Conservation (phyloP, 1,284 basidiomycete species). For the Cystobasidiaceae sp. region DNA sequence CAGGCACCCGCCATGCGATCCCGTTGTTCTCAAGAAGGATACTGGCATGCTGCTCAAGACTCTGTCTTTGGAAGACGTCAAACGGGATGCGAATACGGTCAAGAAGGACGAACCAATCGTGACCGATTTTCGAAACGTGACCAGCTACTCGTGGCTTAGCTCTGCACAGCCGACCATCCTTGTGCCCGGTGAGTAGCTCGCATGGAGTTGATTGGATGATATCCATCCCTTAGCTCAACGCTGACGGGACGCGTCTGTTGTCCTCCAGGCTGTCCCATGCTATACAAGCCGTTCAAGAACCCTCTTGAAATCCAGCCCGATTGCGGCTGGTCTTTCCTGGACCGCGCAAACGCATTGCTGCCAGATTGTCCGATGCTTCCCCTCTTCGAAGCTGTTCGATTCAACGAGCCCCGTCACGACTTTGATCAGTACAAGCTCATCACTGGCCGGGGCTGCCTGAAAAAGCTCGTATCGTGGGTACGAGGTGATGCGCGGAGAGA, state of each 20-base stretch:
- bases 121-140: neutral
- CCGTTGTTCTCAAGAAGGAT: too few relatives aligned
- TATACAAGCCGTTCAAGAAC: neutral
- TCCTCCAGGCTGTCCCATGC: neutral
- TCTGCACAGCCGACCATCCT: neutral
- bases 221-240: too few relatives aligned
- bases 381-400: neutral
- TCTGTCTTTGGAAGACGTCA: too few relatives aligned
- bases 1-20: too few relatives aligned
- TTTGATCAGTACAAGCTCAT: neutral
- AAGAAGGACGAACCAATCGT: neutral
- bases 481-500: neutral
- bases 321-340: neutral
- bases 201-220: neutral
- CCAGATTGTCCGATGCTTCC: neutral
- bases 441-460: neutral
- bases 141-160: slow-evolving; percentile 1
- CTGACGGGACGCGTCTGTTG: too few relatives aligned
- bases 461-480: neutral
- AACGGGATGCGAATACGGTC: too few relatives aligned
- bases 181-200: neutral
- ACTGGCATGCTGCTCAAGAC: too few relatives aligned
- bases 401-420: neutral
- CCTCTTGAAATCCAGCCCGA: neutral
- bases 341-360: neutral